These are phyloP conservation scores for Ogataea salicorniae DNA, from an alignment of 805 yeast species.

Conservation along the genomic window DNA sequence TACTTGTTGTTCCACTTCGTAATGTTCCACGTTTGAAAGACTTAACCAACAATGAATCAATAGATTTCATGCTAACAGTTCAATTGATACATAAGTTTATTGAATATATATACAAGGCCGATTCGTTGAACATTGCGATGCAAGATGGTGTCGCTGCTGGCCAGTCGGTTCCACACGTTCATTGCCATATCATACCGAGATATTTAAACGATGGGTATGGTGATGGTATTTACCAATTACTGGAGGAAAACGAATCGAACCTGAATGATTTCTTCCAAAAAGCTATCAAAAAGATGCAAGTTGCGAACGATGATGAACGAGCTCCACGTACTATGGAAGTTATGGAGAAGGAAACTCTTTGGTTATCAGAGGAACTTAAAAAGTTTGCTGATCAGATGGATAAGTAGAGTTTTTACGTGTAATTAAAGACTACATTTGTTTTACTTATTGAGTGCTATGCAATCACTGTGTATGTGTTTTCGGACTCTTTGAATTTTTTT, in stretches of 20 bases:
- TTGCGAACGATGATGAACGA: conserved; percentile 49
- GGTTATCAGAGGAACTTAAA: conserved; percentile 41
- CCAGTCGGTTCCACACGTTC: conserved; percentile 92
- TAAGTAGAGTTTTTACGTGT: too few species aligned
- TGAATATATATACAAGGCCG: conserved; percentile 64
- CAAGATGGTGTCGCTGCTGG: conserved; percentile 98
- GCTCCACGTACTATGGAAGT: conserved; percentile 50
- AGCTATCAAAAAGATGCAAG: conserved; percentile 22
- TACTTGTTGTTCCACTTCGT: conserved; percentile 79
- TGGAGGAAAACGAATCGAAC: conserved; percentile 55
- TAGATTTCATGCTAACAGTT: conserved; percentile 73
- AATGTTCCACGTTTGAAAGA: conserved; percentile 63
- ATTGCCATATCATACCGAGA: conserved; percentile 91
- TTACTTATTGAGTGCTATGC: too few species aligned
- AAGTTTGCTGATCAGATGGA: conserved; percentile 16
- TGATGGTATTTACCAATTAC: conserved; percentile 64
- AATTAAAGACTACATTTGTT: too few species aligned
- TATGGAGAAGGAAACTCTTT: conserved; percentile 68
- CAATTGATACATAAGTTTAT: conserved; percentile 69
- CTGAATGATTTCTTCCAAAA: conserved; percentile 34
- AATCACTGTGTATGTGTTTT: too few species aligned
- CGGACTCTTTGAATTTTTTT: too few species aligned
- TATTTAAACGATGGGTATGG: conserved; percentile 53
- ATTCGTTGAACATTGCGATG: conserved; percentile 81
- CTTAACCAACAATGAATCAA: conserved; percentile 62